These are phyloP conservation scores for Myochromella boudieri DNA, from an alignment of 768 basidiomycete genomes.

Conservation along the genomic window DNA sequence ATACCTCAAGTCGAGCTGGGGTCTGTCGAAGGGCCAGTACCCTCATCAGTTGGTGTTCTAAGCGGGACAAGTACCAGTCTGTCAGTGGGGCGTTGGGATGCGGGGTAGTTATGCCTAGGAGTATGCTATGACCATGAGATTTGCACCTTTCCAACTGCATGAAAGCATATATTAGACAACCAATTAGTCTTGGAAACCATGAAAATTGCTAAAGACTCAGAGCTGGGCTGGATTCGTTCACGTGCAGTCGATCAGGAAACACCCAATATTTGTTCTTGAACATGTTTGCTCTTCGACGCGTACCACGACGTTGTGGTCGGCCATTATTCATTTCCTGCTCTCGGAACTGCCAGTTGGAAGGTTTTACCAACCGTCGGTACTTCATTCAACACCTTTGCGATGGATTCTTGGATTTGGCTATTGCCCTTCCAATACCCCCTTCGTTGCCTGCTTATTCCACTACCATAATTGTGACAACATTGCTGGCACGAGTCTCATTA, in stretches of 20 bases:
- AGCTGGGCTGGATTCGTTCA: conserved; percentile 10
- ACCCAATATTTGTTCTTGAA: conserved; percentile 5
- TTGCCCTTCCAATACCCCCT: conserved; percentile 71
- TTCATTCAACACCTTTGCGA: conserved; percentile 50
- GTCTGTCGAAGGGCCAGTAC: conserved; percentile 95
- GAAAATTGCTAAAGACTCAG: background rate
- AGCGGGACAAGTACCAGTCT: conserved; percentile 23
- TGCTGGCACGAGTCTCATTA: conserved; percentile 58
- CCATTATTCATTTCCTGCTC: conserved; percentile 10
- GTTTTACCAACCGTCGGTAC: conserved; percentile 23
- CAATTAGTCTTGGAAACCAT: conserved; percentile 1
- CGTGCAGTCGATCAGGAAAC: conserved; percentile 14
- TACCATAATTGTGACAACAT: conserved; percentile 70
- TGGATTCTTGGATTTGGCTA: conserved; percentile 74
- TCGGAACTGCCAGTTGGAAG: conserved; percentile 12
- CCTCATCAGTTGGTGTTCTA: conserved; percentile 94
- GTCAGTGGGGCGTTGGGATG: conserved; percentile 16
- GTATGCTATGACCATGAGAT: conserved; percentile 37
- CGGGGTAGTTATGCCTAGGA: conserved; percentile 21
- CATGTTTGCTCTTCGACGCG: conserved; percentile 34
- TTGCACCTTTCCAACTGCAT: conserved; percentile 28
- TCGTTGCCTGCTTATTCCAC: conserved; percentile 70
- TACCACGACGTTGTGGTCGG: conserved; percentile 25
- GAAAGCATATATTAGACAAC: conserved; percentile 26
- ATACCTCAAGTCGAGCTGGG: conserved; percentile 92